Conservation (phyloP, 2,329 filamentous ascomycete species). For the Coniochaeta sp. region DNA sequence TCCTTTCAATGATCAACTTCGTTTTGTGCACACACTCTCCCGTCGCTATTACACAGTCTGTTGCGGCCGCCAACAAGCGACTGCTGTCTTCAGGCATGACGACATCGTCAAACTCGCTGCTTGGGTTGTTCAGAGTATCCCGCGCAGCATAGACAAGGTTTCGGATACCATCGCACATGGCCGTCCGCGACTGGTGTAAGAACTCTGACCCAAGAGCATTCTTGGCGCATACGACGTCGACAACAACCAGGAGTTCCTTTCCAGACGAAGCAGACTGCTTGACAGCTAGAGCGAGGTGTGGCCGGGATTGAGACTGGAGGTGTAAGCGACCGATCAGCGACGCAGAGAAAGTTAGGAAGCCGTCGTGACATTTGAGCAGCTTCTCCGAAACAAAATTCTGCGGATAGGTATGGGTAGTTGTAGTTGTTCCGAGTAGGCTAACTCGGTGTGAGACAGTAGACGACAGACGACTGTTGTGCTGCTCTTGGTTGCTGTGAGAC, state of each 20-base stretch:
- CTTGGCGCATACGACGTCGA: conserved; percentile 76
- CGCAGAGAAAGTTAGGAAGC: conserved; percentile 81
- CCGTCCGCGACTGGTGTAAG: conserved; percentile 61
- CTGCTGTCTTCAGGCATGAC: conserved; percentile 76
- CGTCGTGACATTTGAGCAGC: conserved; percentile 73
- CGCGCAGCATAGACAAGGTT: conserved; percentile 75
- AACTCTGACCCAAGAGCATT: conserved; percentile 60
- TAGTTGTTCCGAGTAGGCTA: conserved; percentile 64
- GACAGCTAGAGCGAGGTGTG: conserved; percentile 75
- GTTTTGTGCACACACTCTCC: conserved; percentile 88
- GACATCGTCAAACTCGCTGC: conserved; percentile 61
- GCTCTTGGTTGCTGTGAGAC: conserved; percentile 28
- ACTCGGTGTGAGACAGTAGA: conserved; percentile 63
- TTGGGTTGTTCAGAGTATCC: conserved; percentile 65
- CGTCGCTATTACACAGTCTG: conserved; percentile 79
- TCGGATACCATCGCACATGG: conserved; percentile 73
- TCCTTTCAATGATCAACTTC: conserved; percentile 75
- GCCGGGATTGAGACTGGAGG: conserved; percentile 83
- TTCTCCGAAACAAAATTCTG: conserved; percentile 77
- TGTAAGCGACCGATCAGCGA: conserved; percentile 89
- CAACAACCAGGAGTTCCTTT: conserved; percentile 67
- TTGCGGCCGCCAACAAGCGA: conserved; percentile 69
- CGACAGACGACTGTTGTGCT: conserved; percentile 39
- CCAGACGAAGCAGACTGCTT: conserved; percentile 79
- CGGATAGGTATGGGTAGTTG: conserved; percentile 46